phyloP scores from a whole-genome alignment of 306 rosid genomes.

The Prosopis cineraria region DNA sequence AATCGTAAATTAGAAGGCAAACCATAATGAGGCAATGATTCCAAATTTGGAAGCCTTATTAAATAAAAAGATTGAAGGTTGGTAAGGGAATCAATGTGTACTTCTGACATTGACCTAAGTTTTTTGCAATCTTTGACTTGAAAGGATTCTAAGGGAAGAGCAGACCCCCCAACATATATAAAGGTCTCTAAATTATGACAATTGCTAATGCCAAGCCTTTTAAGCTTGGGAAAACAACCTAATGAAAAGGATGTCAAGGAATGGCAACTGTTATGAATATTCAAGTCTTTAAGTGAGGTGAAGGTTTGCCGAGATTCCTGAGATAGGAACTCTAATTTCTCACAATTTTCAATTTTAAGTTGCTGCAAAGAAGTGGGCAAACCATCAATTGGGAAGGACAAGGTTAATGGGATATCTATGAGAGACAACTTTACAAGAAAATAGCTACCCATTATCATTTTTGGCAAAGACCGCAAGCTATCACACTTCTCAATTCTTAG shows the following conservation, averaged over 20 bases:
- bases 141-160: neutral
- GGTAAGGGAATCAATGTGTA: neutral
- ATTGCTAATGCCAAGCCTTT: rapidly evolving
- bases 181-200: neutral
- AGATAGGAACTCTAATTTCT: neutral
- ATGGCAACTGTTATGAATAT: neutral
- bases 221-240: neutral
- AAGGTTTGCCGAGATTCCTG: too few species aligned
- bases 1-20: neutral
- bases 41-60: neutral
- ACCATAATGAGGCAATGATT: neutral
- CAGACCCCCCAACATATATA: neutral
- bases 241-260: neutral
- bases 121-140: rapidly evolving
- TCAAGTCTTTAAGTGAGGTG: neutral
- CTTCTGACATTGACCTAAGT: neutral
- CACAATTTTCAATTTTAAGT: neutral
- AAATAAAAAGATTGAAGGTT: rapidly evolving
- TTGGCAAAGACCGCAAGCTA: neutral
- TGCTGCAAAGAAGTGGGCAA: neutral
- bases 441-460: neutral
- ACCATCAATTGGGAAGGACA: neutral
- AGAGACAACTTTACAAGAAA: neutral
- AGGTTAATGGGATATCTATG: neutral
- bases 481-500: neutral